Conservation (phyloP, 768 basidiomycete species). For the Pleurotus djamor region DNA sequence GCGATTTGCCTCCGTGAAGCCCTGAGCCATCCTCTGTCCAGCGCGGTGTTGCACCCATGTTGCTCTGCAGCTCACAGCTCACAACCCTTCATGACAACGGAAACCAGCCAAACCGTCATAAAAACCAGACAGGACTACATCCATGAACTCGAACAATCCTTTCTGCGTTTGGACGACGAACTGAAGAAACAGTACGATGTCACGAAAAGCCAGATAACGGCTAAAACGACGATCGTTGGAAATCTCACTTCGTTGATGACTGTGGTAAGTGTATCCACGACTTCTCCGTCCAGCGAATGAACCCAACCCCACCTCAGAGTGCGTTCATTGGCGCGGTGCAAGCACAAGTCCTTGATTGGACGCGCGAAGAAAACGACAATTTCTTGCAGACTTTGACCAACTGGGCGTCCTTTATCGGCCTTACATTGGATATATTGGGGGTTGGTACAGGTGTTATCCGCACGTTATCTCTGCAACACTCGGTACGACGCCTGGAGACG, state of each 20-base stretch:
- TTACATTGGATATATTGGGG: background rate
- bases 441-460: background rate
- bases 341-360: background rate
- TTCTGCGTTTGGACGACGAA: background rate
- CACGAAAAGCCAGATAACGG: background rate
- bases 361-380: background rate
- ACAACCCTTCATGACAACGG: background rate
- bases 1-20: no score
- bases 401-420: background rate
- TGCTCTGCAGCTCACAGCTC: background rate
- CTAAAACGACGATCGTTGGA: background rate
- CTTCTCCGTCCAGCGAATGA: background rate
- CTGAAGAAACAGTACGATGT: background rate
- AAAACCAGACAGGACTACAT: background rate
- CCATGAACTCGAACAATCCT: background rate
- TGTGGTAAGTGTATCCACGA: background rate
- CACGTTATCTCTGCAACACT: background rate
- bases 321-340: background rate
- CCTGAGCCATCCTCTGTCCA: no score
- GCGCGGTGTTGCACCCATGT: no score
- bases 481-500: background rate
- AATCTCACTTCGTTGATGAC: background rate
- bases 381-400: background rate
- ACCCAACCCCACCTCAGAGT: background rate
- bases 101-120: background rate